Evolutionary conservation across 805 yeast species (phyloP), one percentile per base, ranked within the genome.

Genomic region (Monosporozyma unispora): DNA sequence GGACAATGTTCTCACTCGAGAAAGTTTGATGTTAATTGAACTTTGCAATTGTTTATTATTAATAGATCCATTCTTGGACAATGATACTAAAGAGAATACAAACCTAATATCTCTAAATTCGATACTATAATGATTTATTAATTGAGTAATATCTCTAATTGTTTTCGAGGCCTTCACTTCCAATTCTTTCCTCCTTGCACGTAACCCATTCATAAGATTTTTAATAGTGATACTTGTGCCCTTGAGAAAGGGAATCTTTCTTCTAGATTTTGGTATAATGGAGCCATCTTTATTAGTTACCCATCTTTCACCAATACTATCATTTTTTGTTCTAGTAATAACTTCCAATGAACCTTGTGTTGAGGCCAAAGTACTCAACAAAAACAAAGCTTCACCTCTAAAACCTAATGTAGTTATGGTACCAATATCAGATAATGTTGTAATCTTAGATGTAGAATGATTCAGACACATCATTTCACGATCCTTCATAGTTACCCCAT

Each of bases 341-440:
- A 73, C 58, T 39, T 62, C 61, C 53, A 71, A 45, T 0, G 61
- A 45, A 0, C 67, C 65, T 18, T 62, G 57, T 4, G 47, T 51
- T 19, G 50, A 47, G 2, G 57, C 49, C 21, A 68, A 50, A 43
- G 56, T 68, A 23, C 70, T 62, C 21, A 78, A 56, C 40, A 66
- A 62, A 54, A 65, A 67, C 7, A 78, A 57, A 0, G 80, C 79
- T 51, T 75, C 76, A 7, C 81, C 82, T 57, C 78, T 63, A 52
- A 73, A 77, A 0, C 82, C 81, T 47, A 72, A 62, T 0, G 77
- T 64, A 1, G 49, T 23, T 4, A 69, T 47, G 2, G 38, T 42
- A 3, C 56, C 50, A 8, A 76, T 48, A 33, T 73, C 74, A 0
- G 58, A 58, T 8, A 60, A 31, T 0, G 52, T 47, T 0, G 52